Base-by-base conservation (phyloP, 2,329 filamentous ascomycete genomes). In the Incumbomyces lentus region DNA sequence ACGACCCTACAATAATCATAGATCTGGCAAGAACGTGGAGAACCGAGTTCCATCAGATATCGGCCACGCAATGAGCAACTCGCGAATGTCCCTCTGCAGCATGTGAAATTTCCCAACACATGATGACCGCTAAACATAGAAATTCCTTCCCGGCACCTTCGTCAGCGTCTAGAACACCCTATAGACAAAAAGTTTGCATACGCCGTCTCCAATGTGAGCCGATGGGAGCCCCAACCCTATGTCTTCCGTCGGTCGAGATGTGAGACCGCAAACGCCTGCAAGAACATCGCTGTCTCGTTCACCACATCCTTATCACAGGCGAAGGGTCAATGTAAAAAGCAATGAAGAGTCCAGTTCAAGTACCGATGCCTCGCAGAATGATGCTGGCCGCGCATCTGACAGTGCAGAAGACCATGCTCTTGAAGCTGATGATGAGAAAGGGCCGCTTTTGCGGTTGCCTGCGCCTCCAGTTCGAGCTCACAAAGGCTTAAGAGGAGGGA, bases 391-490 rank as follows among this genome's bases (percentile, higher is more conserved):
- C 37, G 43, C 40, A 31, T 31, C 44, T 11, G 31, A 42, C 33
- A 59, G 45, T 57, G 78, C 77, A 10, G 95, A 86, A 63, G 89
- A 95, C 56, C 95, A 88, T 62, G 90, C 90, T 18, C 94, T 89
- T 14, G 90, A 96, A 62, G 90, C 90, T 33, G 90, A 95, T 59
- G 90, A 96, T 67, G 90, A 96, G 64, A 84, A 89, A 52, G 73
- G 72, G 36, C 63, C 68, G 4, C 82, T 90, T 55, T 71, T 95
- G 47, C 92, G 84, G 62, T 68, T 95, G 17, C 89, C 90, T 1
- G 86, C 89, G 2, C 85, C 89, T 2, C 82, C 75, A n/a, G 56
- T 74, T 7, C 76, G 79, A 50, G 72, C 79, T 29, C 82, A 84
- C 60, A 95, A 95, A 66, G 89, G 88, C 6, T 64, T 95, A 77